Evolutionary conservation across 805 yeast species (phyloP), one percentile per base, ranked within the genome.

Genomic region (Saccharomyces kudriavzevii): DNA sequence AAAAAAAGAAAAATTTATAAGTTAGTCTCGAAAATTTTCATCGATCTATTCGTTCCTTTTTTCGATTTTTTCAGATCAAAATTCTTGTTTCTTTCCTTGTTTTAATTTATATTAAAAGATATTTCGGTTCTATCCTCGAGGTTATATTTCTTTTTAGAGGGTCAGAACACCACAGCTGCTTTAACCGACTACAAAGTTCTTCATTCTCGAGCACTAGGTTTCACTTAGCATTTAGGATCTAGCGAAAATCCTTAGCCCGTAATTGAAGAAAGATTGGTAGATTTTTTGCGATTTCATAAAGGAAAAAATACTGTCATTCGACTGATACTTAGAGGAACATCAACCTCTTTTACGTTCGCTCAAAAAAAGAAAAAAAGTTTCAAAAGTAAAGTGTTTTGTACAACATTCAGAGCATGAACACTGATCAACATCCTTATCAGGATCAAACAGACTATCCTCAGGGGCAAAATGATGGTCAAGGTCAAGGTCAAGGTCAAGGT

Each of bases 381-480:
- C 22, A 17, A 17, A 35, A 35, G 20, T 17, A 17, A 35, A 20
- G 24, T 35, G 17, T 35, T 35, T 62, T 67, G 47, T 63, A 65
- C 51, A 61, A 63, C 60, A 66, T 61, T 48, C 63, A 52, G 52
- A 58, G 55, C 47, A 51, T 52, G 52, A 53, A 52, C 30, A 47
- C 60, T 49, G 70, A 60, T 40, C 72, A 64, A 54, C 64, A 59
- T 29, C 67, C 66, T 47, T 66, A 66, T 50, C 71, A 64, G 58
- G 65, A 66, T 40, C 69, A 57, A 28, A 59, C 60, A 51, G 66
- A 59, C 20, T 54, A 55, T 20, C 9, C 43, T 48, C 57, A 56
- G 48, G 52, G 54, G 43, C 55, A 56, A 45, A 59, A 65, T 51
- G 60, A 50, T 30, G 47, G 46, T 25, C 48, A 50, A 27, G 55